A percentile compares a stretch with the other conserved stretches of the same genome.
Conservation (phyloP, 106 monocot genomes). For the Dendrobium huoshanense region DNA sequence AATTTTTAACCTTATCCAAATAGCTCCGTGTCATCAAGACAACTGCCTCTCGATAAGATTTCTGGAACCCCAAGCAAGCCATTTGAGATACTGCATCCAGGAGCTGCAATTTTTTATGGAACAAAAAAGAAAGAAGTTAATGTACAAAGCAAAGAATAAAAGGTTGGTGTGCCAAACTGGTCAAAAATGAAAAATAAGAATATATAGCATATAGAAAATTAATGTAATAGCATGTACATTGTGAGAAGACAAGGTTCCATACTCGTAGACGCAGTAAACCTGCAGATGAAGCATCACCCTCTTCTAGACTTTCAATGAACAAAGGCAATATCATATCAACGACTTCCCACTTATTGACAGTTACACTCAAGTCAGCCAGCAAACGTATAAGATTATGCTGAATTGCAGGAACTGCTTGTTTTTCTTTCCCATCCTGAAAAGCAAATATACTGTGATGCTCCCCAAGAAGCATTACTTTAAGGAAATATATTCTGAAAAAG, state of each 20-base stretch:
- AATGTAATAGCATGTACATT: conserved; percentile 24
- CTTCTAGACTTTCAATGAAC: conserved; percentile 98
- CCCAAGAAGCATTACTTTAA: neutral
- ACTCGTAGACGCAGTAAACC: conserved; percentile 85
- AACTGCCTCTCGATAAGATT: conserved; percentile 93
- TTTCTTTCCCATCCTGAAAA: conserved; percentile 84
- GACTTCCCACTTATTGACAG: conserved; percentile 87
- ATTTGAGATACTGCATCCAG: conserved; percentile 94
- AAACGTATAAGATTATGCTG: conserved; percentile 79
- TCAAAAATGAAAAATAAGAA: conserved; percentile 3
- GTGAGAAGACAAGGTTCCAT: conserved; percentile 43
- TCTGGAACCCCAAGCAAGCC: conserved; percentile 95
- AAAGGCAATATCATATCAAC: conserved; percentile 98
- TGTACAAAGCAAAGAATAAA: neutral
- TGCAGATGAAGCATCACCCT: conserved; percentile 90
- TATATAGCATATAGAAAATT: neutral
- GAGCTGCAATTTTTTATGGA: conserved; percentile 42
- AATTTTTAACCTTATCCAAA: conserved; percentile 79
- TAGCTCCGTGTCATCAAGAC: conserved; percentile 99
- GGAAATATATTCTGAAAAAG: conserved; percentile 3
- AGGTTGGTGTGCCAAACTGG: neutral
- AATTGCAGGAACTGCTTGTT: conserved; percentile 45
- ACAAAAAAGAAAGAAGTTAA: conserved; percentile 3
- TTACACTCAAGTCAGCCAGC: conserved; percentile 78
- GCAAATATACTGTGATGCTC: conserved; percentile 5